A percentile compares a stretch with the other conserved stretches of the same genome.
Conservation (phyloP, 495 filamentous ascomycete species). For the Xeromyces bisporus region DNA sequence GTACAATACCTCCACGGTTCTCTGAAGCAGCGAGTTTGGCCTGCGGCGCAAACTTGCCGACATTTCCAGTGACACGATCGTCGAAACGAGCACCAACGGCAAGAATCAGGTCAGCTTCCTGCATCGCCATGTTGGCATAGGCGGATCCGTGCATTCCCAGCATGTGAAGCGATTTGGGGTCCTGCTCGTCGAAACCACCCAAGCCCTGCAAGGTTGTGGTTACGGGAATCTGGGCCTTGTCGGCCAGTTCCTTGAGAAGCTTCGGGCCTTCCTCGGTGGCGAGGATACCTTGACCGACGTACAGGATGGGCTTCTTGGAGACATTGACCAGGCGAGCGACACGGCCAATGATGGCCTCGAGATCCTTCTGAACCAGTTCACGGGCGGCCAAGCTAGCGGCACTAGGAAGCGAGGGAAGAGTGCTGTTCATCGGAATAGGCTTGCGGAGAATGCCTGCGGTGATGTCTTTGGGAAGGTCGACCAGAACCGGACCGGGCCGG, state of each 20-base stretch:
- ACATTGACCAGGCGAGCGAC: conserved; percentile 41
- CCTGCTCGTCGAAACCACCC: conserved; percentile 43
- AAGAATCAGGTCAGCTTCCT: conserved; percentile 46
- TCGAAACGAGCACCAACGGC: conserved; percentile 46
- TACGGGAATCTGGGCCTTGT: conserved; percentile 42
- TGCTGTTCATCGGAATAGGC: conserved; percentile 36
- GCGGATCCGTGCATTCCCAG: conserved; percentile 48
- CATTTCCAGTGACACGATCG: conserved; percentile 39
- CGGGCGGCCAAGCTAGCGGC: conserved; percentile 36
- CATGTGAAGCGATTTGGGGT: conserved; percentile 43
- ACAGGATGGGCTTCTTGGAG: conserved; percentile 42
- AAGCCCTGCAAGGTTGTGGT: conserved; percentile 50
- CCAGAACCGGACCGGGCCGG: conserved; percentile 42
- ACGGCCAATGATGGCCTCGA: conserved; percentile 31
- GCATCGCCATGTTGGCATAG: conserved; percentile 48
- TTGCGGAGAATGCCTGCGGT: conserved; percentile 33
- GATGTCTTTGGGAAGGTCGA: conserved; percentile 46
- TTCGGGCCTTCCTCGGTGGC: conserved; percentile 32
- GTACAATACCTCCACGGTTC: conserved; percentile 41
- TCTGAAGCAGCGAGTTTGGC: conserved; percentile 38
- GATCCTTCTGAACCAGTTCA: conserved; percentile 28
- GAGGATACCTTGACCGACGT: conserved; percentile 42
- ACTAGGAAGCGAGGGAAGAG: conserved; percentile 37
- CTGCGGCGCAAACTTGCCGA: conserved; percentile 39
- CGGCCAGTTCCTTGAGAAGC: conserved; percentile 36